Evolutionary conservation across 2,329 filamentous ascomycete genomes (phyloP).

Genomic region (Aspergillus quadrilineatus): DNA sequence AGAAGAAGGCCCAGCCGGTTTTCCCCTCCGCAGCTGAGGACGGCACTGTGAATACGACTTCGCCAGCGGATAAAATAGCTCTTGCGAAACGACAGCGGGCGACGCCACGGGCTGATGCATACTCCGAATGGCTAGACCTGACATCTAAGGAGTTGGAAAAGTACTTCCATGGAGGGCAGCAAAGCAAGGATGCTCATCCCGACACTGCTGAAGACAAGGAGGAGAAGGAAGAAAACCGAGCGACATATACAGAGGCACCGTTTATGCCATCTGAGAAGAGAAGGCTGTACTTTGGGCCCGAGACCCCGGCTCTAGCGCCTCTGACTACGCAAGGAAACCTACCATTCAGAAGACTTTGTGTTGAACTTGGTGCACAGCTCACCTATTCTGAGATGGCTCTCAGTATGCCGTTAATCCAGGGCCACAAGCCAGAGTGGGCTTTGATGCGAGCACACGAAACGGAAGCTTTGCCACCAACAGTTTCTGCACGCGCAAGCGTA

Average conservation of each 20-base stretch:
- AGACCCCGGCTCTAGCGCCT: constrained; percentile 91
- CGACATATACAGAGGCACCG: constrained; percentile 79
- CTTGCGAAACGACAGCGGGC: constrained; percentile 70
- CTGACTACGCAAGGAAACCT: constrained; percentile 96
- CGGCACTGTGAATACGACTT: constrained; percentile 74
- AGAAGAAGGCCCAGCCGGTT: constrained; percentile 37
- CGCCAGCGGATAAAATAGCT: constrained; percentile 67
- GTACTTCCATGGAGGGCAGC: constrained; percentile 49
- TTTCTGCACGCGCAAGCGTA: constrained; percentile 54
- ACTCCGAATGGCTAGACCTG: constrained; percentile 73
- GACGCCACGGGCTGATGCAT: constrained; percentile 72
- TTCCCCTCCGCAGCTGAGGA: constrained; percentile 45
- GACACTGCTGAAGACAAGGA: constrained; percentile 26
- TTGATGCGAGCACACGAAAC: constrained; percentile 88
- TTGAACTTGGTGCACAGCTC: constrained; percentile 82
- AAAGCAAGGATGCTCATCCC: constrained; percentile 33
- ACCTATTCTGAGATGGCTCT: constrained; percentile 99
- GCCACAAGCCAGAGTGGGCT: constrained; percentile 89
- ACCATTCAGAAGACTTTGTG: constrained; percentile 87
- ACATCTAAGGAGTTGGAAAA: constrained; percentile 53
- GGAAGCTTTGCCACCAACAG: constrained; percentile 71
- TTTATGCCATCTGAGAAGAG: constrained; percentile 92
- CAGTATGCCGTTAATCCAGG: constrained; percentile 83
- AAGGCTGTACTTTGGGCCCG: constrained; percentile 85
- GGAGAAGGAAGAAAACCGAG: constrained; percentile 66